phyloP scores from a whole-genome alignment of 2,329 filamentous ascomycete genomes.

The Clarireedia homoeocarpa region DNA sequence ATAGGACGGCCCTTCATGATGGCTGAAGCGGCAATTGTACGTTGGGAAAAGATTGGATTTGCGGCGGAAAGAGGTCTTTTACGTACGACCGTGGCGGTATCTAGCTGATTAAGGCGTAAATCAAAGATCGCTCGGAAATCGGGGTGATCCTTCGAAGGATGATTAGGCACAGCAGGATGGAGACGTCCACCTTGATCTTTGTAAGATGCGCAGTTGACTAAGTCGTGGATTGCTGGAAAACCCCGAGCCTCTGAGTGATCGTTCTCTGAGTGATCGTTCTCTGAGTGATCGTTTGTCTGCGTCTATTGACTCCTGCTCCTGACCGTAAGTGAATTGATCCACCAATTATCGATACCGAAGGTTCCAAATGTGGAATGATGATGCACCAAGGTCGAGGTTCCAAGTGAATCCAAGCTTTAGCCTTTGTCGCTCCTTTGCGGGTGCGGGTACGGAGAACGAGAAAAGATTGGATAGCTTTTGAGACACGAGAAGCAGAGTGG shows the following conservation, averaged over 20 bases:
- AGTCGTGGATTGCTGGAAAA: neutral
- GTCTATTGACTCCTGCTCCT: neutral
- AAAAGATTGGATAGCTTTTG: neutral
- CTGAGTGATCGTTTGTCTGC: neutral
- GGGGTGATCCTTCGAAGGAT: conserved; percentile 4
- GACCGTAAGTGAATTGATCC: neutral
- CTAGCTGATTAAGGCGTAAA: neutral
- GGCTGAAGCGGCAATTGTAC: conserved; percentile 3
- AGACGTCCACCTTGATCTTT: neutral
- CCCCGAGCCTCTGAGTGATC: neutral
- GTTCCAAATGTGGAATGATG: conserved; percentile 2
- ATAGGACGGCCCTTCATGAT: conserved; percentile 61
- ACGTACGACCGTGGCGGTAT: neutral
- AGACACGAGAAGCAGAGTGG: conserved; percentile 5
- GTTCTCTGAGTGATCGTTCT: neutral
- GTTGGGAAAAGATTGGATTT: conserved; percentile 2
- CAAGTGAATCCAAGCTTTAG: neutral
- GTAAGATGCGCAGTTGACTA: neutral
- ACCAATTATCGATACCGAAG: neutral
- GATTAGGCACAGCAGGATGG: neutral
- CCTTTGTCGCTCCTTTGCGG: neutral
- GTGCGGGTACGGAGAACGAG: neutral
- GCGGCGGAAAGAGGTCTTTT: neutral
- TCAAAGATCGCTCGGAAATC: neutral
- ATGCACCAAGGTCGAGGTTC: neutral